Evolutionary conservation across 371 early-diverging fungal species (phyloP).

Genomic region (Mortierella sp.): DNA sequence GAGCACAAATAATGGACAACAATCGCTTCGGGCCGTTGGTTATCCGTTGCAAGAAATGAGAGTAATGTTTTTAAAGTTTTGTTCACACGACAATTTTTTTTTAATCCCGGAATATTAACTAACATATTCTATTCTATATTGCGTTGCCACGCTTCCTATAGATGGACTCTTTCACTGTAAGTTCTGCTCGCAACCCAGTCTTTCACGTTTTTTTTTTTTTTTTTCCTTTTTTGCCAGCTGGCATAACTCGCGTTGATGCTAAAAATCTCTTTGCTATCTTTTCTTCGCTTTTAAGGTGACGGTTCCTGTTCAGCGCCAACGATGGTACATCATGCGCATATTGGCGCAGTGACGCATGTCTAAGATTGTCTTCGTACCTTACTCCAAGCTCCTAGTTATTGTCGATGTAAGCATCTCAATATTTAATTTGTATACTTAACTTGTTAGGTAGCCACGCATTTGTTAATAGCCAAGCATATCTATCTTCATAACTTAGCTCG

Average conservation of each 20-base stretch:
- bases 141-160: too few relatives aligned
- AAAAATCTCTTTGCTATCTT: not conserved
- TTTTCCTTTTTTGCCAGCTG: not conserved
- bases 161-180: constrained; percentile 46
- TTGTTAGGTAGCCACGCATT: not conserved
- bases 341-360: constrained; percentile 55
- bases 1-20: too few relatives aligned
- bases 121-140: too few relatives aligned
- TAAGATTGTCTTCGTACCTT: constrained; percentile 40
- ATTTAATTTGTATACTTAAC: not conserved
- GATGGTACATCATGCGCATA: constrained; percentile 48
- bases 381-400: constrained; percentile 47
- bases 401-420: constrained; percentile 33
- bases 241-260: not conserved
- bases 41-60: constrained; percentile 18
- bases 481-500: constrained; percentile 9
- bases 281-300: constrained; percentile 8
- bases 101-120: not conserved
- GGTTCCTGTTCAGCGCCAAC: constrained; percentile 43
- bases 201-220: too few relatives aligned
- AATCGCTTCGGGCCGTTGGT: not conserved
- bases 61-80: constrained; percentile 1
- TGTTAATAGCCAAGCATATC: not conserved
- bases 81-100: not conserved
- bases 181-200: not conserved